These are phyloP conservation scores for Aureobasidium melanogenum DNA, from an alignment of 2,329 filamentous ascomycete species.

Conservation along the genomic window DNA sequence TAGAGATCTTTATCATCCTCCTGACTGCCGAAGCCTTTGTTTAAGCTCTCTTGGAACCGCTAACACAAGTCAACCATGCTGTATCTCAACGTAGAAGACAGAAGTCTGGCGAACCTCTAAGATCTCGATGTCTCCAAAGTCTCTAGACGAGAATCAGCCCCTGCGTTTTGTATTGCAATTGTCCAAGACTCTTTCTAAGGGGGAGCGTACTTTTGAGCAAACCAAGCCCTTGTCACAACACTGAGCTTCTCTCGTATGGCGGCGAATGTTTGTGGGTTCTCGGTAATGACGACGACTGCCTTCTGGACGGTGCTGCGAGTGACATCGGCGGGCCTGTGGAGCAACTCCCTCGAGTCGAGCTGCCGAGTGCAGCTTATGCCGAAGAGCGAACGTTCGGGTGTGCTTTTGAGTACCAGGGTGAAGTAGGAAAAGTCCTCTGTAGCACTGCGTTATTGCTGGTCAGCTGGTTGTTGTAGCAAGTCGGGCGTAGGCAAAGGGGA, in stretches of 20 bases:
- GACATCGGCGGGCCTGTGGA: slow-evolving; percentile 75
- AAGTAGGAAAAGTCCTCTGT: slow-evolving; percentile 99
- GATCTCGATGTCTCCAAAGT: slow-evolving; percentile 89
- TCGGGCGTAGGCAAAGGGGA: not conserved
- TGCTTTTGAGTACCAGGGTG: slow-evolving; percentile 57
- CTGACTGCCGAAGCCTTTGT: slow-evolving; percentile 47
- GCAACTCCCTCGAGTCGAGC: slow-evolving; percentile 68
- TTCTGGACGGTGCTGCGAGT: slow-evolving; percentile 98
- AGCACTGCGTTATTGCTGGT: slow-evolving; percentile 43
- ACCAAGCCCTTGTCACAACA: slow-evolving; percentile 92
- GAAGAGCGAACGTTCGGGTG: slow-evolving; percentile 69
- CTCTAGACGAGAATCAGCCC: slow-evolving; percentile 33
- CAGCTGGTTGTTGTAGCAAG: not conserved
- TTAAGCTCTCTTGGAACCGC: slow-evolving; percentile 80
- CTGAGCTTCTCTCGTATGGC: slow-evolving; percentile 82
- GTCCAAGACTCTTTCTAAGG: not conserved
- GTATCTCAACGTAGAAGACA: slow-evolving; percentile 18
- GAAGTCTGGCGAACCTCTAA: slow-evolving; percentile 43
- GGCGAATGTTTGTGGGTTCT: slow-evolving; percentile 82
- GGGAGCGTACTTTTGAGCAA: slow-evolving; percentile 62
- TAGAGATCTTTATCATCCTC: slow-evolving; percentile 77
- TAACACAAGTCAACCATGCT: slow-evolving; percentile 30
- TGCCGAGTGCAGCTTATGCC: slow-evolving; percentile 94
- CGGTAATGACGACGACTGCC: slow-evolving; percentile 89
- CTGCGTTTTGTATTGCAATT: not conserved